A percentile compares a stretch with the other conserved stretches of the same genome.
Evolutionary conservation across 1,139 yeast genomes (phyloP).

Genomic region (Hemisphaericaspora subhashii): DNA sequence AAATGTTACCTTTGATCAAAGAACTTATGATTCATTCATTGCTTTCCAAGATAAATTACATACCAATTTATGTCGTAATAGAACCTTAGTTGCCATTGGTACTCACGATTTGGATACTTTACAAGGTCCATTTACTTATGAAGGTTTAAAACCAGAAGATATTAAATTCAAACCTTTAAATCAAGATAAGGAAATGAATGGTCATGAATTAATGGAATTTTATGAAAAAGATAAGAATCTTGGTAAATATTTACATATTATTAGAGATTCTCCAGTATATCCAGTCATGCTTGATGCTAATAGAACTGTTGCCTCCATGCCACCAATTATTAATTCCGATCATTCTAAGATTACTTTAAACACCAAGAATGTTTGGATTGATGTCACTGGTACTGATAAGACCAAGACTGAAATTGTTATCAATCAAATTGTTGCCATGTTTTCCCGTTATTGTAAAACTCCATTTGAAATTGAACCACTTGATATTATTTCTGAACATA

Average conservation of each 20-base stretch:
- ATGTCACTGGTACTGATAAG: constrained; percentile 91
- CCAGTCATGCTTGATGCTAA: constrained; percentile 86
- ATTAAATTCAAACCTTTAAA: constrained; percentile 82
- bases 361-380: constrained; percentile 88
- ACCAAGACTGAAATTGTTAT: constrained; percentile 91
- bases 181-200: constrained; percentile 76
- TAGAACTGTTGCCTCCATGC: constrained; percentile 83
- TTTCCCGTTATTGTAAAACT: constrained; percentile 77
- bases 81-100: constrained; percentile 97
- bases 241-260: constrained; percentile 84
- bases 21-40: constrained; percentile 91
- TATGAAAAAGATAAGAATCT: constrained; percentile 89
- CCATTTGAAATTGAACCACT: constrained; percentile 89
- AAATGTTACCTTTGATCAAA: constrained; percentile 74
- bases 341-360: constrained; percentile 83
- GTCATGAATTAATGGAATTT: constrained; percentile 79
- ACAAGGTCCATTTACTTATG: constrained; percentile 84
- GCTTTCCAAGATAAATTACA: constrained; percentile 96
- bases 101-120: constrained; percentile 91
- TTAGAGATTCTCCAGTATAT: constrained; percentile 83
- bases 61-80: constrained; percentile 91
- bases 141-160: constrained; percentile 78
- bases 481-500: constrained; percentile 79
- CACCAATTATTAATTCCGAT: constrained; percentile 95
- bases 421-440: constrained; percentile 93